These are phyloP conservation scores for Pseudopithomyces maydicus DNA, from an alignment of 2,329 filamentous ascomycete species.

Conservation along the genomic window DNA sequence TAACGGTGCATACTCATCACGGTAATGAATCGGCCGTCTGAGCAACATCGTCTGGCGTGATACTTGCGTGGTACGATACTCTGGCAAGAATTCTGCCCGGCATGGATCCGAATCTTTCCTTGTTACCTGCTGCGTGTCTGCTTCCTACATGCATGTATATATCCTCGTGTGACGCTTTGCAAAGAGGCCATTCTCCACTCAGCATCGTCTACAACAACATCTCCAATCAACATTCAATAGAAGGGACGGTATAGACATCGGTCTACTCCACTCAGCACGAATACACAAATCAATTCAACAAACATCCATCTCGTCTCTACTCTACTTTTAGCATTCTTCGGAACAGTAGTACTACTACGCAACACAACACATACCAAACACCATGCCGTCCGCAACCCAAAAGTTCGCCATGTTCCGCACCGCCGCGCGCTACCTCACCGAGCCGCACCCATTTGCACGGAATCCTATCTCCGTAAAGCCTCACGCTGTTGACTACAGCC, in stretches of 20 bases:
- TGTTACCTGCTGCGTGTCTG: no score
- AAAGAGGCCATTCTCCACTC: constrained; percentile 2
- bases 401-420: constrained; percentile 37
- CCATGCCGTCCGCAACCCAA: constrained; percentile 39
- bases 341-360: not conserved
- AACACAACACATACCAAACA: not conserved
- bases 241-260: constrained; percentile 6
- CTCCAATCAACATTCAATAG: constrained; percentile 11
- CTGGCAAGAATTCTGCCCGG: not conserved
- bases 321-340: not conserved
- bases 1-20: not conserved
- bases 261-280: constrained; percentile 7
- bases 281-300: not conserved
- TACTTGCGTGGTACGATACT: constrained; percentile 5
- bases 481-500: constrained; percentile 29
- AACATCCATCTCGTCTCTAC: not conserved
- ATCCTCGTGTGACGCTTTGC: constrained; percentile 2
- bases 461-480: constrained; percentile 30
- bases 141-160: not conserved
- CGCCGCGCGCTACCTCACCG: constrained; percentile 38
- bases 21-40: not conserved
- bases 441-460: constrained; percentile 43
- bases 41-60: not conserved
- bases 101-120: not conserved
- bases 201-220: constrained; percentile 4